Evolutionary conservation across 768 basidiomycete genomes (phyloP), one percentile per base, ranked within the genome.

Genomic region (Termitomyces sp.): DNA sequence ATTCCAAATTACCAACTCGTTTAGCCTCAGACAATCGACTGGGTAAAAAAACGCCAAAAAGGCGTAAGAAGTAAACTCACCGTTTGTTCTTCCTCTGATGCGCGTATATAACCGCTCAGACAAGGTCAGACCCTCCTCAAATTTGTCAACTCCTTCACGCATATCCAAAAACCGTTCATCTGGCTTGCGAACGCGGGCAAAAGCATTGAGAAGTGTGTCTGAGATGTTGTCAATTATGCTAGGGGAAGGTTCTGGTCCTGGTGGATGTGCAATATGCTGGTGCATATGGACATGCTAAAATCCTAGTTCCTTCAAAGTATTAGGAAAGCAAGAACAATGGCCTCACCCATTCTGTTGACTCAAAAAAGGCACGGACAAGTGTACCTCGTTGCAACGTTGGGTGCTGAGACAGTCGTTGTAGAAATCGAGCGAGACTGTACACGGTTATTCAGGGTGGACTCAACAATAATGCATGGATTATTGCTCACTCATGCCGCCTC

Each of bases 311-410:
- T 60, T 50, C 25, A 33, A 56, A 57, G 11, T 35, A 44, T 20
- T 38, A 48, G 18, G 12, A 50, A 51, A 27, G 32, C 43, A 42
- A 32, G 25, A 11, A 22, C 9, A 43, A 18, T 38, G 9, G 60
- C 85, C 56, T 68, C n/a, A 95, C 96, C 97, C 97, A 99, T 95
- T 99, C 97, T 32, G 91, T 90, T 3, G 94, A 96, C 68, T 94
- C 91, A 55, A 98, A 87, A 76, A 99, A 99, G 27, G 93, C 91
- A 7, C 89, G 85, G n/a, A 97, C 79, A 29, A 98, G 83, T 9
- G 88, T 89, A 58, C 90, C 91, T 48, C 97, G 81, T 68, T 96
- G 93, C 12, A 99, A 76, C 1, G 91, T 98, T 13, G 97, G 95
- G 68, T 99, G 97, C 32, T 92, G 83, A n/a, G 91, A 79, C 55